A percentile compares a stretch with the other conserved stretches of the same genome.
These are phyloP conservation scores for Corylus heterophylla DNA, from an alignment of 306 rosid species.

Conservation along the genomic window DNA sequence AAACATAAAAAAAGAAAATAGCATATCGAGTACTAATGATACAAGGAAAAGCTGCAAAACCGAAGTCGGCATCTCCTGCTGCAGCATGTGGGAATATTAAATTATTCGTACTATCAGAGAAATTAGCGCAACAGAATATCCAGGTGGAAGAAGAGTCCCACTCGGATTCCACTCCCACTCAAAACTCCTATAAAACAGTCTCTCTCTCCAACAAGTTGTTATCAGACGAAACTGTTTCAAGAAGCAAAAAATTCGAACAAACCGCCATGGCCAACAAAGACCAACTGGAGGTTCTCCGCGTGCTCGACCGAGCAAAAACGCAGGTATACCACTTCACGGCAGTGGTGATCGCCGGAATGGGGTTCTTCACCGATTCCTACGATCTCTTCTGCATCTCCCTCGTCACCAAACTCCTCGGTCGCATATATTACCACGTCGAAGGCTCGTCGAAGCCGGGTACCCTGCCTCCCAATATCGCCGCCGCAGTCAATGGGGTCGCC, in stretches of 20 bases:
- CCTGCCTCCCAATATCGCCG: conserved; percentile 42
- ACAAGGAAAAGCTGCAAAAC: no score
- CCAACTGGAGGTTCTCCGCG: conserved; percentile 14
- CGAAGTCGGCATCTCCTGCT: no score
- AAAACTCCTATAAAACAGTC: no score
- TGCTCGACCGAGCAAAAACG: conserved; percentile 40
- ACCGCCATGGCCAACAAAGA: conserved; percentile 19
- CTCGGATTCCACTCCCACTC: no score
- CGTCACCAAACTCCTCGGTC: conserved; percentile 57
- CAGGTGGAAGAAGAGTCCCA: no score
- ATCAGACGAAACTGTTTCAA: no score
- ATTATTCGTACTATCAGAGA: no score
- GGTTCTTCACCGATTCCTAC: conserved; percentile 52
- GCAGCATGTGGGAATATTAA: no score
- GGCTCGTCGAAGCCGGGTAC: conserved; percentile 38
- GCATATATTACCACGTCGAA: conserved; percentile 33
- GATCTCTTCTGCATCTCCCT: conserved; percentile 50
- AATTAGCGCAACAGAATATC: no score
- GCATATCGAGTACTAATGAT: no score
- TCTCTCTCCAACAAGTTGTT: no score
- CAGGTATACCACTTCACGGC: conserved; percentile 45
- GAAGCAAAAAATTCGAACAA: not conserved
- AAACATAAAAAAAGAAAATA: no score
- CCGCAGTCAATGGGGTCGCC: conserved; percentile 50
- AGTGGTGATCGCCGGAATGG: conserved; percentile 44